A percentile compares a stretch with the other conserved stretches of the same genome.
Evolutionary conservation across 208 protist species (phyloP).

Genomic region (Naegleria gruberi): DNA sequence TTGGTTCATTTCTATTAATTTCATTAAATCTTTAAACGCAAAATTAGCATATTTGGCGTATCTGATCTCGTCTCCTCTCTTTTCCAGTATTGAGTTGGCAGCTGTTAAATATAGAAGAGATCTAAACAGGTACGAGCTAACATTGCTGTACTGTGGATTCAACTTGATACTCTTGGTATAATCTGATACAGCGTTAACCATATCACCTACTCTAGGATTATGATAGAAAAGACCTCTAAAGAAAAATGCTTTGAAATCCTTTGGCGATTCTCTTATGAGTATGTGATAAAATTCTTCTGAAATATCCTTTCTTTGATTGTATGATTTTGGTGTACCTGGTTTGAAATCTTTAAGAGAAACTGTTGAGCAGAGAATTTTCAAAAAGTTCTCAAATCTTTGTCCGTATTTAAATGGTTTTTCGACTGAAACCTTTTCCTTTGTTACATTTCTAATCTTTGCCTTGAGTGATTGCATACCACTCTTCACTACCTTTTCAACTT

Average conservation of each 20-base stretch:
- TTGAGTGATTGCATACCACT: conserved; percentile 55
- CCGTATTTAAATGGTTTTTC: conserved; percentile 7
- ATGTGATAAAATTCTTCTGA: conserved; percentile 5
- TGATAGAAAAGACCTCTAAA: not conserved
- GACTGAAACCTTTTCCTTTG: not conserved
- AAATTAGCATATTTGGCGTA: not conserved
- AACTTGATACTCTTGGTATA: conserved; percentile 1
- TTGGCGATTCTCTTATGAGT: not conserved
- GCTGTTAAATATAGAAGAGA: not conserved
- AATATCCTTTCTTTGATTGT: not conserved
- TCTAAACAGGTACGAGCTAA: not conserved
- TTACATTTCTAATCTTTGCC: not conserved
- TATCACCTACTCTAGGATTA: not conserved
- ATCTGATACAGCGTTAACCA: not conserved
- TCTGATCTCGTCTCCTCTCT: not conserved
- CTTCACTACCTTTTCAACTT: conserved; percentile 62
- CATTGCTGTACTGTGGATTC: not conserved
- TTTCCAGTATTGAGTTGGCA: not conserved
- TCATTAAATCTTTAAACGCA: not conserved
- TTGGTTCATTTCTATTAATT: not conserved
- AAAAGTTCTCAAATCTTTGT: conserved; percentile 1
- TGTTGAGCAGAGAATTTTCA: conserved; percentile 1
- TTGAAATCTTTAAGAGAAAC: not conserved
- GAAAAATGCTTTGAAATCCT: not conserved
- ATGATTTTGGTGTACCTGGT: not conserved